phyloP scores from a whole-genome alignment of 2,329 filamentous ascomycete genomes.

The Zopfia rhizophila region DNA sequence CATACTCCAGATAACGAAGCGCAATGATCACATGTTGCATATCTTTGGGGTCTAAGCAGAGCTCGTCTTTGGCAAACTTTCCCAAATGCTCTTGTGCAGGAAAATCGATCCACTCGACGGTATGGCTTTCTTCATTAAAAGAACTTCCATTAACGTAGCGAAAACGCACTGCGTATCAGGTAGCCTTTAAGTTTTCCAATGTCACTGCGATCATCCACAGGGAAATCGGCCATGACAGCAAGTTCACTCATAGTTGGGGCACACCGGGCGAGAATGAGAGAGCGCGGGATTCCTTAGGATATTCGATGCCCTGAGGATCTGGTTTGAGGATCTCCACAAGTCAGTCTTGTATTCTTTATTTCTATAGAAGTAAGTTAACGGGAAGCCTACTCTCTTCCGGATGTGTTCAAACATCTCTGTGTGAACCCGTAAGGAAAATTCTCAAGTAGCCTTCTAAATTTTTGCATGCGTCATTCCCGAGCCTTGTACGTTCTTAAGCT shows the following conservation, averaged over 20 bases:
- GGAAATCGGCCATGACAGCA: slow-evolving; percentile 33
- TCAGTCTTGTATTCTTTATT: neutral
- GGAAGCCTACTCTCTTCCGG: slow-evolving; percentile 19
- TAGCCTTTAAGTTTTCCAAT: slow-evolving; percentile 27
- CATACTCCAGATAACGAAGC: slow-evolving; percentile 26
- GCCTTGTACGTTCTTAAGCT: slow-evolving; percentile 31
- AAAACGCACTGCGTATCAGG: slow-evolving; percentile 34
- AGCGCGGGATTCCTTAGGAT: slow-evolving; percentile 38
- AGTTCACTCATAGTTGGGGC: slow-evolving; percentile 35
- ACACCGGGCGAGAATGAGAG: slow-evolving; percentile 25
- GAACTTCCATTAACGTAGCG: slow-evolving; percentile 27
- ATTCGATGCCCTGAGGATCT: slow-evolving; percentile 28
- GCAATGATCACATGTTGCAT: slow-evolving; percentile 38
- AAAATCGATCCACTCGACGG: slow-evolving; percentile 35
- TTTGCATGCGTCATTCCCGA: slow-evolving; percentile 26
- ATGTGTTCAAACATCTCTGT: slow-evolving; percentile 37
- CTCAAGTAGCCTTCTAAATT: slow-evolving; percentile 30
- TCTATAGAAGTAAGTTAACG: no score
- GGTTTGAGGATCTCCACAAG: slow-evolving; percentile 19
- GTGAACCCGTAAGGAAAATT: slow-evolving; percentile 36
- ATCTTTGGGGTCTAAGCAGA: slow-evolving; percentile 26
- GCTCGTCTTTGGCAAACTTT: slow-evolving; percentile 29
- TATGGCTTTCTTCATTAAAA: slow-evolving; percentile 28
- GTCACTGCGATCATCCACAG: slow-evolving; percentile 24
- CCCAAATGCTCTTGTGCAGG: slow-evolving; percentile 33